A percentile compares a stretch with the other conserved stretches of the same genome.
phyloP scores from a whole-genome alignment of 306 rosid genomes.

The Medicago ruthenica region DNA sequence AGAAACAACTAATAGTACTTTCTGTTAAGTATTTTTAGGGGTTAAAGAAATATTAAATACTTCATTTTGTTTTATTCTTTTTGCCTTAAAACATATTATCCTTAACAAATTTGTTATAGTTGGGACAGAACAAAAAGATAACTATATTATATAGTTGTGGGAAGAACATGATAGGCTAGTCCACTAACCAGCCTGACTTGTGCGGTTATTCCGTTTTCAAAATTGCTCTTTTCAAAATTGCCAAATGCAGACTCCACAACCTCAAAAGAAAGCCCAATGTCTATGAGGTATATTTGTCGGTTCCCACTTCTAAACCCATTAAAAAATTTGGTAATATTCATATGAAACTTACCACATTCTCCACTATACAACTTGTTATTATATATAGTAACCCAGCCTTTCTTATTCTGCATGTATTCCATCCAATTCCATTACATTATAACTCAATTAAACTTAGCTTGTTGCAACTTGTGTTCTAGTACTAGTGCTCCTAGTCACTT shows the following conservation, averaged over 20 bases:
- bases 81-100: constrained; percentile 32
- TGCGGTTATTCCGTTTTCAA: constrained; percentile 56
- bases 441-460: constrained; percentile 47
- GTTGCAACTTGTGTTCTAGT: constrained; percentile 35
- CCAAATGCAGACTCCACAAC: constrained; percentile 62
- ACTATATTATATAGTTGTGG: constrained; percentile 54
- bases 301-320: constrained; percentile 62
- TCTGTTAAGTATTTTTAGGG: background rate
- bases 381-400: constrained; percentile 50
- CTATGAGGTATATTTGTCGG: constrained; percentile 62
- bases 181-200: constrained; percentile 33
- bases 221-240: constrained; percentile 54
- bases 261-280: constrained; percentile 49
- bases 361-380: constrained; percentile 55
- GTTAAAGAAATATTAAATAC: background rate
- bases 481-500: constrained; percentile 39
- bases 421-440: constrained; percentile 37
- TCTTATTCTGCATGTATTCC: constrained; percentile 52
- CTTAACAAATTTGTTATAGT: background rate
- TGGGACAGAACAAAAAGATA: constrained; percentile 43
- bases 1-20: background rate
- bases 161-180: constrained; percentile 70
- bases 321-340: constrained; percentile 45
- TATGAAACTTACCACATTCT: constrained; percentile 50
- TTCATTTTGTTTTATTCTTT: background rate